Evolutionary conservation across 164 flowering plant species (phyloP).

Genomic region (Santalum album): DNA sequence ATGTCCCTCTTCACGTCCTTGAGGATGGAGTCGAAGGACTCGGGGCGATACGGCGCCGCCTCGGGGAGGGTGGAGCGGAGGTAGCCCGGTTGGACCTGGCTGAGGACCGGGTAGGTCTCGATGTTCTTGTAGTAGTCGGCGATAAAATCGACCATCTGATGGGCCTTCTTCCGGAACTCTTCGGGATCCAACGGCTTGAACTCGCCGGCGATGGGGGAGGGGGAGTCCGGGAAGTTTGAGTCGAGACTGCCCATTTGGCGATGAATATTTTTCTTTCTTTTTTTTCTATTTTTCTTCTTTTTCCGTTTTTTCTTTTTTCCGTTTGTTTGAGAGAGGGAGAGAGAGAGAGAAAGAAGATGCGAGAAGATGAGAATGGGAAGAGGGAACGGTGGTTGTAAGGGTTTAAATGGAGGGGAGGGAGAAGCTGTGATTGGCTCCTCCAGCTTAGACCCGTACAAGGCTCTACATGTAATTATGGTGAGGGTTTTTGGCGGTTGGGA

Average conservation of each 20-base stretch:
- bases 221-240: constrained; percentile 2
- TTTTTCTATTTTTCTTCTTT: too few species aligned
- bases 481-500: too few species aligned
- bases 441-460: too few species aligned
- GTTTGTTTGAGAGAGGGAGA: background rate
- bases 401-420: too few species aligned
- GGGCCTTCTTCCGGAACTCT: constrained; percentile 44
- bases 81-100: constrained; percentile 39
- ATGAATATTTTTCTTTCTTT: too few species aligned
- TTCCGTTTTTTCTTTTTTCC: too few species aligned
- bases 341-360: background rate
- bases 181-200: constrained; percentile 40
- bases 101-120: constrained; percentile 39
- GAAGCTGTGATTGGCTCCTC: too few species aligned
- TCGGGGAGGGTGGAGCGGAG: constrained; percentile 23
- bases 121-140: constrained; percentile 46
- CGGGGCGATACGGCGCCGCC: constrained; percentile 30
- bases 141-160: constrained; percentile 43
- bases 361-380: too few species aligned
- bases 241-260: constrained; percentile 36
- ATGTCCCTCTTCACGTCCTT: constrained; percentile 26
- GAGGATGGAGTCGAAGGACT: constrained; percentile 31
- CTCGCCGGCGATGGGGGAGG: constrained; percentile 1
- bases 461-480: too few species aligned
- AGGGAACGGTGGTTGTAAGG: too few species aligned